Base-by-base conservation (phyloP, 306 rosid species). In the Lathyrus sativus region DNA sequence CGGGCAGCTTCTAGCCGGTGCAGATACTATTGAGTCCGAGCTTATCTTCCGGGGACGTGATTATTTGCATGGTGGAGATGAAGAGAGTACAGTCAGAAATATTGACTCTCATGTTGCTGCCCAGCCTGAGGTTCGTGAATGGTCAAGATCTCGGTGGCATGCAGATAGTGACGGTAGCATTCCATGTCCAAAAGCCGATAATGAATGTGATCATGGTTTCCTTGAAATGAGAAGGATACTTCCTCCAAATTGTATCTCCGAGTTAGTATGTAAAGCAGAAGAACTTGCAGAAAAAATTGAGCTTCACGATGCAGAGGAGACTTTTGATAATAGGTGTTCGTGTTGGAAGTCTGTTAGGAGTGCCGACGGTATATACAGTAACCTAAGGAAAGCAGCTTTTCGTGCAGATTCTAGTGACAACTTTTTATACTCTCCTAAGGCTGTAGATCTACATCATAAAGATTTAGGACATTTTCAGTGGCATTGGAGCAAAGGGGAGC, bases 211-310 rank as follows among this genome's bases (percentile, higher is more conserved):
- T 56, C 66, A 58, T 48, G 74, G 83, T 68, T 62, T 58, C 73
- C 85, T 92, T 71, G 95, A 87, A 70, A 81, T 92, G 65, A 83
- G 78, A 79, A 69, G 89, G 72, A 71, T 84, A 24, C 49, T 80
- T 62, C 9, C 79, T 29, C 72, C 77, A 64, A 53, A 78, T 73
- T 48, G 28, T n/a, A 53, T 87, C 6, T 38, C 82, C 9, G 81
- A 83, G 45, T 62, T 92, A 75, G 88, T 92, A 67, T 41, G 43
- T 57, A 86, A 75, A 72, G 92, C 95, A 4, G 88, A 84, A 68
- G 78, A 79, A 38, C 57, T 85, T 29, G 84, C 81, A 6, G 22
- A 74, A 67, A 53, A 62, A 56, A 82, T 33, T 68, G 67, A 80
- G 18, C 73, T 76, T 55, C 56, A 79, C 22, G 53, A 70, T 65